Percentiles rank a stretch among this genome's conserved stretches.
Evolutionary conservation across 495 filamentous ascomycete species (phyloP).

Genomic region (Thermothielavioides terrestris): DNA sequence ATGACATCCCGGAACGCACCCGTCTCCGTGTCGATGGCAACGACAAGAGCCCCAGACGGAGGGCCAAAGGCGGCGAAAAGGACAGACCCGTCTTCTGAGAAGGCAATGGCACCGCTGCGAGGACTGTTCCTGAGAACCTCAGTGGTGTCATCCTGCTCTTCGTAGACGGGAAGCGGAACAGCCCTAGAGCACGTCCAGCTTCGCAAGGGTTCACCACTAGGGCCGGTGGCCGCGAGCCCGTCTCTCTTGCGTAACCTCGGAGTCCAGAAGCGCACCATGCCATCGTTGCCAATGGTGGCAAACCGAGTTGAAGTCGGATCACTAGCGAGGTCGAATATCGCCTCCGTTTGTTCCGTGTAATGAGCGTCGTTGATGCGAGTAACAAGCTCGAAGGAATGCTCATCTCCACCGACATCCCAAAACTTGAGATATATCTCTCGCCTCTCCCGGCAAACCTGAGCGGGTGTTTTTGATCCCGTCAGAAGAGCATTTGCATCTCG

Average conservation of each 20-base stretch:
- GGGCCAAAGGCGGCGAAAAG: conserved; percentile 52
- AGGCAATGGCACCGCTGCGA: conserved; percentile 51
- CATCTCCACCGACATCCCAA: conserved; percentile 66
- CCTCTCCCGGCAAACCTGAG: conserved; percentile 37
- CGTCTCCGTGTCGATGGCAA: conserved; percentile 49
- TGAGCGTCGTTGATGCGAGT: conserved; percentile 81
- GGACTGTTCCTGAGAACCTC: conserved; percentile 6
- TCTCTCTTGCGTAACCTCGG: conserved; percentile 55
- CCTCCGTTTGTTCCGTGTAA: conserved; percentile 40
- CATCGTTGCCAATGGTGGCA: conserved; percentile 76
- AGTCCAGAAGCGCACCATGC: conserved; percentile 67
- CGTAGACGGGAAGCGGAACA: conserved; percentile 45
- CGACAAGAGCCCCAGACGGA: conserved; percentile 39
- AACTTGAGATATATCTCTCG: conserved; percentile 81
- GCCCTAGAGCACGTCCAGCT: conserved; percentile 65
- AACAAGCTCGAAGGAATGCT: conserved; percentile 59
- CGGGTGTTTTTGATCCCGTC: conserved; percentile 28
- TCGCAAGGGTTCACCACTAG: conserved; percentile 44
- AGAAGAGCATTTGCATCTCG: conserved; percentile 48
- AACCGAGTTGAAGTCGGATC: conserved; percentile 61
- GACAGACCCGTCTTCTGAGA: conserved; percentile 80
- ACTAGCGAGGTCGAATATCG: conserved; percentile 60
- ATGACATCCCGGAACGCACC: conserved; percentile 47
- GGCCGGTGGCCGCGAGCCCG: conserved; percentile 49
- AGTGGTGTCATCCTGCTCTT: conserved; percentile 27